phyloP scores from a whole-genome alignment of 2,329 filamentous ascomycete species.

The Beauveria varroae region DNA sequence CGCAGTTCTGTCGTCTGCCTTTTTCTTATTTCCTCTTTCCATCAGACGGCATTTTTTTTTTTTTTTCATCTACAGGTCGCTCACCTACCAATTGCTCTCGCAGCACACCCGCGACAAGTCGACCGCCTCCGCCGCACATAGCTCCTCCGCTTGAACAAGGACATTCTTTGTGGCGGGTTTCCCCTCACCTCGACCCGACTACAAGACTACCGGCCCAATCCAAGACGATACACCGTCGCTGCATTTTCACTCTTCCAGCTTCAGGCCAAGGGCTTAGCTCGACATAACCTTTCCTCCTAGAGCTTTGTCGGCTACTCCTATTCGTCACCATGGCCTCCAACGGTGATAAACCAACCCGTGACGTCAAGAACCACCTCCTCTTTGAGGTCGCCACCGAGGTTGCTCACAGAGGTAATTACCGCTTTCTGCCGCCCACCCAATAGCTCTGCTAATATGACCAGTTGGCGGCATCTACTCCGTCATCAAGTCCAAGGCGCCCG shows the following conservation, averaged over 20 bases:
- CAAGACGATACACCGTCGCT: not conserved
- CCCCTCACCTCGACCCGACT: not conserved
- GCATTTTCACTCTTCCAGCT: no score
- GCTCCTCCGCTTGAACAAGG: not conserved
- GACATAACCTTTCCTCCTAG: no score
- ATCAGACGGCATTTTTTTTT: no score
- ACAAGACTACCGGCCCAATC: not conserved
- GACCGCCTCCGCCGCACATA: not conserved
- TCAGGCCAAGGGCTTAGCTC: no score
- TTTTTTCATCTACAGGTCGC: no score
- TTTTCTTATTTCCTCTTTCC: not conserved
- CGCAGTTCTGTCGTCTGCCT: no score
- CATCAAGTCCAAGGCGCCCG: conserved; percentile 96
- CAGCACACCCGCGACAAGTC: not conserved
- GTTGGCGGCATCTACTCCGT: conserved; percentile 99
- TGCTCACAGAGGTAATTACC: conserved; percentile 70
- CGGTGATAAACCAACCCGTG: conserved; percentile 43
- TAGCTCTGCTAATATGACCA: conserved; percentile 27
- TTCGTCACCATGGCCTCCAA: conserved; percentile 37
- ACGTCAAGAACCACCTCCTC: conserved; percentile 91
- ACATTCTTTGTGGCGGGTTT: not conserved
- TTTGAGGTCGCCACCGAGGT: conserved; percentile 98
- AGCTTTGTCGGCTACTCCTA: not conserved
- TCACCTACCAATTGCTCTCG: not conserved
- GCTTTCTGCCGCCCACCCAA: not conserved